Percentiles rank a stretch among this genome's conserved stretches.
phyloP scores from a whole-genome alignment of 805 yeast genomes.

The Saccharomyces paradoxus region DNA sequence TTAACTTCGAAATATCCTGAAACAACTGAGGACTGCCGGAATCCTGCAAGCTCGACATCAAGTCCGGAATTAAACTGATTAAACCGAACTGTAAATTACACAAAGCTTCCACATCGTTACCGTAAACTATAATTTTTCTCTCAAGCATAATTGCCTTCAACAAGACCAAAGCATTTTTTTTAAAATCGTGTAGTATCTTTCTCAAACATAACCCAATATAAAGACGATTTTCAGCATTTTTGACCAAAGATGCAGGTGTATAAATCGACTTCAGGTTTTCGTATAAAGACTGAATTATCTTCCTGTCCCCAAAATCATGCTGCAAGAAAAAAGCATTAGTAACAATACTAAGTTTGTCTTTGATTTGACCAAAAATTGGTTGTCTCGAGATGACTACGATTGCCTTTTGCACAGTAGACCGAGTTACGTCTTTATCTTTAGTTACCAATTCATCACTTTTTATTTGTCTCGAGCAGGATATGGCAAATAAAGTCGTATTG shows the following conservation, averaged over 20 bases:
- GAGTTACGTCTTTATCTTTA: conserved; percentile 56
- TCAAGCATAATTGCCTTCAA: conserved; percentile 76
- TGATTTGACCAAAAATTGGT: conserved; percentile 82
- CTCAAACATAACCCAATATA: conserved; percentile 69
- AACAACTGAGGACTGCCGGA: conserved; percentile 70
- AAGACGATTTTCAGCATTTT: conserved; percentile 46
- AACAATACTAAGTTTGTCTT: conserved; percentile 82
- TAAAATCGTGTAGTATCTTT: conserved; percentile 51
- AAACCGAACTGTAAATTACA: conserved; percentile 80
- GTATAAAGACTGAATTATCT: conserved; percentile 59
- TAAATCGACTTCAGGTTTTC: conserved; percentile 50
- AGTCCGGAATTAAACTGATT: conserved; percentile 74
- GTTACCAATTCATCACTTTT: conserved; percentile 50
- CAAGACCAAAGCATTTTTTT: conserved; percentile 51
- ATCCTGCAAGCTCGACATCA: conserved; percentile 62
- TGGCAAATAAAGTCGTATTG: conserved; percentile 78
- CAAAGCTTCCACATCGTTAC: conserved; percentile 68
- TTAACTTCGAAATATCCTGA: conserved; percentile 43
- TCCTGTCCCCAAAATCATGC: conserved; percentile 61
- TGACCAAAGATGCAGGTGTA: conserved; percentile 19
- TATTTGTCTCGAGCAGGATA: conserved; percentile 86
- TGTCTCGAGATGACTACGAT: conserved; percentile 77
- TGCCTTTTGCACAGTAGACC: conserved; percentile 87
- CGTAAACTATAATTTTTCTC: conserved; percentile 63
- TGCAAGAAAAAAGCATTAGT: conserved; percentile 83